Evolutionary conservation across 2,329 filamentous ascomycete genomes (phyloP), one percentile per base, ranked within the genome.

Genomic region (Sporothrix pseudoabietina): DNA sequence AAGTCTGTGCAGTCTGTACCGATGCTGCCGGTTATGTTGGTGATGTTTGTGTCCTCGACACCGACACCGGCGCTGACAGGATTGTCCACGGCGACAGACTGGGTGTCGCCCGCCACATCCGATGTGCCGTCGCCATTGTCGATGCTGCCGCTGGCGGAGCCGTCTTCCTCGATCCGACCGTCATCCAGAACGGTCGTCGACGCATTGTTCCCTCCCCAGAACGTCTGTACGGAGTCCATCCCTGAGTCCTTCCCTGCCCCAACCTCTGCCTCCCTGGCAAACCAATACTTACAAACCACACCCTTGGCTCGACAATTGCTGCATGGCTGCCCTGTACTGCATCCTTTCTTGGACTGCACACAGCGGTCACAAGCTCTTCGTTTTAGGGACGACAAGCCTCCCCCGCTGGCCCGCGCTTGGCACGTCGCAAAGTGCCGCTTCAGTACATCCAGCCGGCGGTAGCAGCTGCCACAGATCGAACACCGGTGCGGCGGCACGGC

Each of bases 371-470:
- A 73, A 6, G 68, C 72, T 10, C 55, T 32, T n/a, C 66, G 12
- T 14, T 68, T 44, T 5, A 26, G n/a, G 3, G 19, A 19, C 1
- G 52, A 26, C 10, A 55, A 3, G 6, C 26, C 19, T n/a, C 12
- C 30, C 5, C 35, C 47, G n/a, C 35, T 7, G 7, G 55, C n/a
- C 35, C 32, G 47, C 41, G 63, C 9, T 9, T 66, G 66, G 68
- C 72, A 73, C 19, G 68, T 16, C 4, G 41, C 30, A 10, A 55
- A 19, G 61, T 73, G 72, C 19, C 72, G 44, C 68, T 39, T 71
- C 16, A 73, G 47, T 7, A 73, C 72, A 22, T 73, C 72, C 5
- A 47, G n/a, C n/a, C 72, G 47, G 30, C 69, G 72, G 72, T 73
- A 73, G 16, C 55, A 10, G 35, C 35, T 47, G 44, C 44, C 41